Evolutionary conservation across 192 early-diverging fungal genomes (phyloP), one percentile per base, ranked within the genome.

Genomic region (Diversispora epigaea): DNA sequence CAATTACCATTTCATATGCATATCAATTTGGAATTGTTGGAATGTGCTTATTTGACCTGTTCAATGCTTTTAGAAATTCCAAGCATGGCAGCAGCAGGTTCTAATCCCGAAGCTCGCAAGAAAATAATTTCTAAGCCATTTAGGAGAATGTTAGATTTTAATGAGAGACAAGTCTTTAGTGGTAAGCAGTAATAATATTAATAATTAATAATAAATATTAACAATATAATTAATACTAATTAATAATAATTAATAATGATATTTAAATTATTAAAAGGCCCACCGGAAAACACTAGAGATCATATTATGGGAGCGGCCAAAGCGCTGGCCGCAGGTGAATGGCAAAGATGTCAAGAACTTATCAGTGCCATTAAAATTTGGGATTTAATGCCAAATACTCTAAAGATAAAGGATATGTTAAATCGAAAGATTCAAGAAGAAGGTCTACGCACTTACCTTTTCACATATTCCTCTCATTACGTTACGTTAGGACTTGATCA

Each of bases 1-100:
- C 96, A 98, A 87, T 84, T 99, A 77, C 97, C 97, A 22, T 98
- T 98, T 93, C 97, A 99, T 86, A 96, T 98, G 93, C 96, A 97
- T 86, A 96, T 99, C 83, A 98, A 99, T 86, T 83, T 99, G 64
- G 98, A 99, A 84, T 89, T 98, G 19, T 83, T 99, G 56, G 98
- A 99, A 87, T 97, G 94, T 80, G 92, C 95, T 40, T 98, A 96
- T 84, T 84, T 98, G 82, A 94, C 93, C 11, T 93, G 91, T 80
- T 94, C 94, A 22, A 96, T 99, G 95, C 84, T 99, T 56, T 84
- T 98, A n/a, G 98, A 99, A 84, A 94, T 99, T 76, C 96, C 98
- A 25, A 89, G 86, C 79, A 95, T 97, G 90, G 98, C 96, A 10
- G 85, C 91, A 66, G 88, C 90, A 63, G 87, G 87, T 12, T 78